Evolutionary conservation across 352 stramenopile genomes (phyloP).

Genomic region (Pythium chondricola): DNA sequence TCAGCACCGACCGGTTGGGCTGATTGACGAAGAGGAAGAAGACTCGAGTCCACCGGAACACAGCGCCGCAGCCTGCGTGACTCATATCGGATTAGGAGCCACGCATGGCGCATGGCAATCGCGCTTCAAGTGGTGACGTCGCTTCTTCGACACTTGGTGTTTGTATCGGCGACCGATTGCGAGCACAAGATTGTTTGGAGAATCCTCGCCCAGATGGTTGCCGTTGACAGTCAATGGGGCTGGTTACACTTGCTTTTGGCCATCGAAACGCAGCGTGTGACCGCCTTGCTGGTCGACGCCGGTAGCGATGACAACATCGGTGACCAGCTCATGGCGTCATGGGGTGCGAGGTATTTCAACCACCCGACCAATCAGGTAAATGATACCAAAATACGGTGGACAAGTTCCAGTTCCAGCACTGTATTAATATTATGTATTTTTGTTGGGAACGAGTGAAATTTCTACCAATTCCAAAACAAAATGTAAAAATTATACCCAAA

Average conservation of each 20-base stretch:
- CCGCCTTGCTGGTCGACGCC: neutral
- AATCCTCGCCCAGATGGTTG: constrained; percentile 14
- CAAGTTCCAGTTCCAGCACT: too few relatives aligned
- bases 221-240: neutral
- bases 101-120: neutral
- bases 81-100: neutral
- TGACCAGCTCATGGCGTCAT: constrained; percentile 2
- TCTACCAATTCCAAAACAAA: neutral
- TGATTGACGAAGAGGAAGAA: neutral
- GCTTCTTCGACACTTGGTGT: constrained; percentile 2
- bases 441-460: neutral
- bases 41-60: neutral
- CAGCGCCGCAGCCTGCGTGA: neutral
- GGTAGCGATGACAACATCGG: constrained; percentile 2
- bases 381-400: constrained; percentile 3
- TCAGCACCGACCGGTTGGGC: neutral
- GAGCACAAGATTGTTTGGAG: constrained; percentile 10
- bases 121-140: constrained; percentile 3
- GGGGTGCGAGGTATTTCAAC: neutral
- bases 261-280: constrained; percentile 19
- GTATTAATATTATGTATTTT: neutral
- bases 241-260: constrained; percentile 1
- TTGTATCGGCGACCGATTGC: constrained; percentile 4
- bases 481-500: too few relatives aligned
- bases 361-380: constrained; percentile 2